Evolutionary conservation across 2,329 filamentous ascomycete genomes (phyloP).

Genomic region (Hypocreales sp.): DNA sequence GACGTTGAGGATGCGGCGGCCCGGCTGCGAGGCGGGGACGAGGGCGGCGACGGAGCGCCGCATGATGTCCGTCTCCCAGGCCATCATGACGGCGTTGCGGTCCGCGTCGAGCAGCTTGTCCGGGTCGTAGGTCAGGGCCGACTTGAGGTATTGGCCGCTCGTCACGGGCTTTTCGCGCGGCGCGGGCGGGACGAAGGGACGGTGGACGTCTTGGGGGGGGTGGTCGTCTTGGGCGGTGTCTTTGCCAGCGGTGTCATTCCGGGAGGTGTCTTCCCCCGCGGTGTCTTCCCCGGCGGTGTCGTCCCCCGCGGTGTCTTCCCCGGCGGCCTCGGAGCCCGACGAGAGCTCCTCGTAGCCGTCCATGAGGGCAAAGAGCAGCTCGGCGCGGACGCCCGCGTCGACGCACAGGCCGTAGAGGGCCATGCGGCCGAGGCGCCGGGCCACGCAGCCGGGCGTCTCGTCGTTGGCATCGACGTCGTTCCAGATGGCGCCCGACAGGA

Average conservation of each 20-base stretch:
- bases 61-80: slow-evolving; percentile 84
- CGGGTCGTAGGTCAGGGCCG: slow-evolving; percentile 46
- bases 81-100: slow-evolving; percentile 85
- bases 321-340: slow-evolving; percentile 35
- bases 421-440: slow-evolving; percentile 49
- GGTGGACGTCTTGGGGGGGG: slow-evolving; percentile 12
- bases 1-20: slow-evolving; percentile 64
- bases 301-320: slow-evolving; percentile 20
- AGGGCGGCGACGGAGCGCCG: slow-evolving; percentile 55
- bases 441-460: slow-evolving; percentile 86
- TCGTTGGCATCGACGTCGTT: slow-evolving; percentile 79
- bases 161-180: slow-evolving; percentile 33
- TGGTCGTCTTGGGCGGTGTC: slow-evolving; percentile 11
- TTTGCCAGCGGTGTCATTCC: too few relatives aligned
- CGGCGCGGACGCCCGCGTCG: slow-evolving; percentile 78
- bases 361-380: slow-evolving; percentile 69
- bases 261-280: slow-evolving; percentile 13
- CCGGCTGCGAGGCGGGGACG: slow-evolving; percentile 27
- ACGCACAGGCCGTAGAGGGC: slow-evolving; percentile 71
- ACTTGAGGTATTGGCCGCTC: slow-evolving; percentile 53
- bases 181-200: slow-evolving; percentile 18
- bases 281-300: slow-evolving; percentile 22
- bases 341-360: slow-evolving; percentile 65
- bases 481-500: slow-evolving; percentile 89
- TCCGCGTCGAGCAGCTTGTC: slow-evolving; percentile 57